Conservation (phyloP, 352 stramenopile genomes). For the Pythium scleroteichum region DNA sequence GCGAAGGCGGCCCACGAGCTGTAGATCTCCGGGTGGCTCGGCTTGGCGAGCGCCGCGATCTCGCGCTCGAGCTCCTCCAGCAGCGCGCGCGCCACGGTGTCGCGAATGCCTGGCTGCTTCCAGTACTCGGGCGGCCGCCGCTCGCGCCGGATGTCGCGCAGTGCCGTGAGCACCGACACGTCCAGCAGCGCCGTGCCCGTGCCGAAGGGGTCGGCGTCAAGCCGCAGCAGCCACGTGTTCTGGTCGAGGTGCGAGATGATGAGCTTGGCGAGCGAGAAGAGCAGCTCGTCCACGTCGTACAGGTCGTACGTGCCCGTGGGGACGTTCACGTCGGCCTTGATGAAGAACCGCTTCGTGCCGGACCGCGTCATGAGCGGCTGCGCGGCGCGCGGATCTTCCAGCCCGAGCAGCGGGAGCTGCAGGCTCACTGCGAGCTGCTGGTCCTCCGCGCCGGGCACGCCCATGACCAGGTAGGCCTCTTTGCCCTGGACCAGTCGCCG, state of each 20-base stretch:
- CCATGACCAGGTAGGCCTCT: constrained; percentile 79
- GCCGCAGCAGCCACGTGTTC: constrained; percentile 71
- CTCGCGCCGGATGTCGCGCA: constrained; percentile 67
- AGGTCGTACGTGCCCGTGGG: constrained; percentile 87
- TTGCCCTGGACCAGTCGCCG: constrained; percentile 51
- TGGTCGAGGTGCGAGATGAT: constrained; percentile 84
- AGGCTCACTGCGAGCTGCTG: constrained; percentile 76
- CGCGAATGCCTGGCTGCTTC: constrained; percentile 61
- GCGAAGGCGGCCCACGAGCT: constrained; percentile 63
- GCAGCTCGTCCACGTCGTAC: constrained; percentile 87
- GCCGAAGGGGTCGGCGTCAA: constrained; percentile 74
- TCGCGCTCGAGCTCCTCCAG: constrained; percentile 57
- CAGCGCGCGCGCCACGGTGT: constrained; percentile 55
- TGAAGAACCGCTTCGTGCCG: constrained; percentile 78
- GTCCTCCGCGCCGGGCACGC: constrained; percentile 76
- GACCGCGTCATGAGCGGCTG: constrained; percentile 74
- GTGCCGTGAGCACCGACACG: constrained; percentile 48
- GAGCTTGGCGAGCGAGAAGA: constrained; percentile 83
- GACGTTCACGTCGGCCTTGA: constrained; percentile 85
- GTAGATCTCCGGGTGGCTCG: constrained; percentile 53
- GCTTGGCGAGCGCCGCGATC: constrained; percentile 28
- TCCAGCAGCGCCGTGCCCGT: constrained; percentile 70
- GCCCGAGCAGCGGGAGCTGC: constrained; percentile 73
- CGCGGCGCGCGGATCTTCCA: constrained; percentile 39
- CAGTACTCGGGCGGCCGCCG: constrained; percentile 68